Percentiles rank a stretch among this genome's conserved stretches.
These are phyloP conservation scores for Monosporozyma aerobia DNA, from an alignment of 805 yeast species.

Conservation along the genomic window DNA sequence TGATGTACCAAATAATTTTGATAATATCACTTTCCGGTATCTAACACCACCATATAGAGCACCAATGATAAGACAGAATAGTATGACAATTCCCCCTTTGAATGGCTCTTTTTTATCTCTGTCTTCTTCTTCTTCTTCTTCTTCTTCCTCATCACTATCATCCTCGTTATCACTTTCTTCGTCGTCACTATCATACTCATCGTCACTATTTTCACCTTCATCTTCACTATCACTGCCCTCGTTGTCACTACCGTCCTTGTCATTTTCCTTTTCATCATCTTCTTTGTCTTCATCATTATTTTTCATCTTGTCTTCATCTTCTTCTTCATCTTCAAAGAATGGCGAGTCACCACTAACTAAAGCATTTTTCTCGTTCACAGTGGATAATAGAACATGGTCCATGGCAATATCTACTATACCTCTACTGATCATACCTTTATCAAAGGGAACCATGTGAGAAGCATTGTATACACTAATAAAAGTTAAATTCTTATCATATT, in stretches of 20 bases:
- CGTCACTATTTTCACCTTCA: conserved; percentile 27
- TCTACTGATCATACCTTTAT: conserved; percentile 58
- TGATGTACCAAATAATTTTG: background rate
- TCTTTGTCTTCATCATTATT: conserved; percentile 33
- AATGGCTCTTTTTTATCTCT: conserved; percentile 2
- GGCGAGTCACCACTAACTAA: conserved; percentile 32
- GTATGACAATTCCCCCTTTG: conserved; percentile 3
- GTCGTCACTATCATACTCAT: conserved; percentile 7
- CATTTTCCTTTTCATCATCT: conserved; percentile 33
- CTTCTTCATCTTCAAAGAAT: conserved; percentile 32
- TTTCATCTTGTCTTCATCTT: conserved; percentile 41
- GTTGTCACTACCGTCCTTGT: conserved; percentile 37
- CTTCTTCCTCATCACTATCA: conserved; percentile 3
- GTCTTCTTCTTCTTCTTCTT: conserved; percentile 2
- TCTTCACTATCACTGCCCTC: conserved; percentile 47
- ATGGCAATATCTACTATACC: conserved; percentile 52
- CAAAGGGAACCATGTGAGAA: conserved; percentile 92
- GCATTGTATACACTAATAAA: conserved; percentile 65
- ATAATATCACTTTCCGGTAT: background rate
- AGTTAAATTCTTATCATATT: conserved; percentile 63
- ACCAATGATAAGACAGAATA: background rate
- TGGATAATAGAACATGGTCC: conserved; percentile 44
- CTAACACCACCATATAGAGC: conserved; percentile 3
- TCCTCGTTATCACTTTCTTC: conserved; percentile 6
- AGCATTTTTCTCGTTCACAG: conserved; percentile 43